Conservation (phyloP, 768 basidiomycete genomes). For the Arthromyces matolae region DNA sequence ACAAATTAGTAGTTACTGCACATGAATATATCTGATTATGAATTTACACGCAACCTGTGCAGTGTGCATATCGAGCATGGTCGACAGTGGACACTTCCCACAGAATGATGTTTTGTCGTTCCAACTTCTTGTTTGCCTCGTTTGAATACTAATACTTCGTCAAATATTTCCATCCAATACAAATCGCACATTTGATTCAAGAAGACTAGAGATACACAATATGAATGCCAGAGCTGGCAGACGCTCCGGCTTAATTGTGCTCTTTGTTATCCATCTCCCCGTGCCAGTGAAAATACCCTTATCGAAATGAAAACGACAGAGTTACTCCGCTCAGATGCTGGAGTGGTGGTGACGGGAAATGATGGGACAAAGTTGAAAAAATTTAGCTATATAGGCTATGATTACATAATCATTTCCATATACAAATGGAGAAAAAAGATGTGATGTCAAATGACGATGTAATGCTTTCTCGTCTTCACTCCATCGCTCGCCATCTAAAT, state of each 20-base stretch:
- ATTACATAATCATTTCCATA: constrained; percentile 10
- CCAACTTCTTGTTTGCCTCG: too few species aligned
- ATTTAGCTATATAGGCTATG: constrained; percentile 6
- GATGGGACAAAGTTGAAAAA: constrained; percentile 12
- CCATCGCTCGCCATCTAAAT: constrained; percentile 36
- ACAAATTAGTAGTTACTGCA: neutral
- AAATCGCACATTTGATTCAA: too few species aligned
- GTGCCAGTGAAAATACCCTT: constrained; percentile 49
- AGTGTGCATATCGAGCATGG: too few species aligned
- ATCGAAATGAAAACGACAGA: constrained; percentile 44
- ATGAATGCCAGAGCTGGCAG: constrained; percentile 38
- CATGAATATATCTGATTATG: neutral
- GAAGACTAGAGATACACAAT: too few species aligned
- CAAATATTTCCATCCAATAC: too few species aligned
- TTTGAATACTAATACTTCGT: too few species aligned
- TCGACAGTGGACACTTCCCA: too few species aligned
- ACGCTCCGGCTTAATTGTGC: constrained; percentile 83
- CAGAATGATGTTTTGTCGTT: too few species aligned
- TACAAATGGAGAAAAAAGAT: neutral
- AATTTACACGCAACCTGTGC: too few species aligned
- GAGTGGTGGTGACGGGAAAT: constrained; percentile 34
- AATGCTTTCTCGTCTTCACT: constrained; percentile 33
- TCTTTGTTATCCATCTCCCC: constrained; percentile 40
- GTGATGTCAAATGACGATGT: neutral
- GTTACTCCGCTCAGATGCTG: constrained; percentile 44